Conservation (phyloP, 2,329 filamentous ascomycete genomes). For the Sclerotinia subarctica region DNA sequence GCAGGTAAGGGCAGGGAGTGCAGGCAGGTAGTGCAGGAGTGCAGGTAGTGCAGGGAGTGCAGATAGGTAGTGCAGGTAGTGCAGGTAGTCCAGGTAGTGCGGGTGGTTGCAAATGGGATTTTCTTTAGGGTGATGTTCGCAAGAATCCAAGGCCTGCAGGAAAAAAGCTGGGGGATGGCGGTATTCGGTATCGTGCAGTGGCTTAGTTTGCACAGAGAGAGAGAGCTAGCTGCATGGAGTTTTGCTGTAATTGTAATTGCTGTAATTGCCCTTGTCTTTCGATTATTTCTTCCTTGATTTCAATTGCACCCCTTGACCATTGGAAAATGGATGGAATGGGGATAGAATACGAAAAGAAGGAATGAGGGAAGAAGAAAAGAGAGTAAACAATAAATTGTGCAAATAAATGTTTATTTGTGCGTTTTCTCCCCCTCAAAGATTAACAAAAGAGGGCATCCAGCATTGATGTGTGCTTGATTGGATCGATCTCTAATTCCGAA, state of each 20-base stretch:
- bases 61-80: no score
- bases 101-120: background rate
- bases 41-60: no score
- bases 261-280: background rate
- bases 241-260: no score
- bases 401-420: background rate
- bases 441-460: no score
- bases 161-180: background rate
- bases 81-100: background rate
- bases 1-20: background rate
- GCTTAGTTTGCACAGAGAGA: background rate
- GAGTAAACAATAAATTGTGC: background rate
- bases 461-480: no score
- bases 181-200: background rate
- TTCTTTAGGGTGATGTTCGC: background rate
- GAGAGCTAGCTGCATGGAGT: background rate
- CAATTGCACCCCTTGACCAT: background rate
- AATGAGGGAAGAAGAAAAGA: no score
- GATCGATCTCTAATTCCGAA: no score
- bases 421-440: background rate
- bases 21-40: no score
- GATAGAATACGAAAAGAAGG: background rate
- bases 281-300: background rate
- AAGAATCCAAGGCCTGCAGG: conserved; percentile 1
- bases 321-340: background rate